These are phyloP conservation scores for Stephanodiscus minutulus DNA, from an alignment of 108 stramenopile species.

Conservation along the genomic window DNA sequence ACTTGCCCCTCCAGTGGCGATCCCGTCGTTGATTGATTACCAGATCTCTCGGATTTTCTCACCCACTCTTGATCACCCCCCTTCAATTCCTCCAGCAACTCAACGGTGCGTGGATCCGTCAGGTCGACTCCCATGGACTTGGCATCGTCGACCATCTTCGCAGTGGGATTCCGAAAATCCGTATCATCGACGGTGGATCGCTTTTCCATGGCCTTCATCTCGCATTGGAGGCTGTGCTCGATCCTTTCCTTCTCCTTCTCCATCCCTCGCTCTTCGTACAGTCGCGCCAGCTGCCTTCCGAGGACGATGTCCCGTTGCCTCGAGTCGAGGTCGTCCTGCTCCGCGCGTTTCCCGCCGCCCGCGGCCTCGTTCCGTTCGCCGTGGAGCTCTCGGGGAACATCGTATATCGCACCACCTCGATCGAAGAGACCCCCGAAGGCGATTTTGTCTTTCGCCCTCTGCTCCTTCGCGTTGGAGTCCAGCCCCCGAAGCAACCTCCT, in stretches of 20 bases:
- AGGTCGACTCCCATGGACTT: slow-evolving; percentile 43
- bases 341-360: slow-evolving; percentile 3
- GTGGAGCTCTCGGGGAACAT: slow-evolving; percentile 22
- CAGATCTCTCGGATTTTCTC: not conserved
- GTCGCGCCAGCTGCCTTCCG: slow-evolving; percentile 17
- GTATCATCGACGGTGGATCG: not conserved
- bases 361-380: slow-evolving; percentile 12
- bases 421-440: slow-evolving; percentile 45
- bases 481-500: slow-evolving; percentile 15
- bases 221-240: slow-evolving; percentile 20
- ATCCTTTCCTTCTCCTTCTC: slow-evolving; percentile 20
- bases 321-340: not conserved
- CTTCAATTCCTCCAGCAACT: slow-evolving; percentile 30
- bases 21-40: not conserved
- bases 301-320: slow-evolving; percentile 25
- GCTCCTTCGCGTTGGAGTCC: slow-evolving; percentile 9
- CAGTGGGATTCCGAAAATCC: slow-evolving; percentile 44
- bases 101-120: slow-evolving; percentile 21
- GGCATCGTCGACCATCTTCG: slow-evolving; percentile 38
- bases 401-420: slow-evolving; percentile 47
- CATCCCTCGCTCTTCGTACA: slow-evolving; percentile 41
- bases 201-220: not conserved
- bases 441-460: slow-evolving; percentile 33
- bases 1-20: not conserved
- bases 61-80: slow-evolving; percentile 1